Evolutionary conservation across 2,329 filamentous ascomycete genomes (phyloP).

Genomic region (Calonectria pseudoreteaudii): DNA sequence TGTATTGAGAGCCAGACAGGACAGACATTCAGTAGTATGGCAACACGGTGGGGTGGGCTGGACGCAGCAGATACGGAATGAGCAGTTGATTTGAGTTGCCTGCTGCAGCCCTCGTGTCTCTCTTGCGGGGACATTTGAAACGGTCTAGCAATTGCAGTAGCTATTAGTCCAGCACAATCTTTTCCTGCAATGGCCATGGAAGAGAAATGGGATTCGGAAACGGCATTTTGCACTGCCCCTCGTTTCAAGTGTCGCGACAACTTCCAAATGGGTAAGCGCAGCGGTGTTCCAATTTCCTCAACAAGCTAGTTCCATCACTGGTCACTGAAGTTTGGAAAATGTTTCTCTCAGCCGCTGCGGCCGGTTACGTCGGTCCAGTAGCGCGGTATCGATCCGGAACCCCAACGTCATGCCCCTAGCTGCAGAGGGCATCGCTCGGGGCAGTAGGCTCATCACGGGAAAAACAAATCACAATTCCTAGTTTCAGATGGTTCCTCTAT

Average conservation of each 20-base stretch:
- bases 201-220: not conserved
- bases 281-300: not conserved
- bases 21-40: not conserved
- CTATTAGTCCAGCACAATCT: not conserved
- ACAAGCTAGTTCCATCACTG: not conserved
- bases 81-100: not conserved
- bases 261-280: not conserved
- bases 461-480: not conserved
- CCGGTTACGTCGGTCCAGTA: not conserved
- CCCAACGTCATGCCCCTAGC: not conserved
- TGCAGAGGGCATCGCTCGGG: not conserved
- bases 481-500: not conserved
- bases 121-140: not conserved
- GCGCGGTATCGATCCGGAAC: not conserved
- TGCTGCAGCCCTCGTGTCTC: not conserved
- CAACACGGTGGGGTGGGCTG: not conserved
- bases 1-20: not conserved
- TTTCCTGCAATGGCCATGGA: not conserved
- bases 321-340: not conserved
- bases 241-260: not conserved
- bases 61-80: not conserved
- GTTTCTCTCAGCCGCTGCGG: not conserved
- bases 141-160: not conserved
- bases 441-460: not conserved
- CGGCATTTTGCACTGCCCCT: not conserved